Evolutionary conservation across 345 rosid genomes (phyloP).

Genomic region (Cardamine resedifolia): DNA sequence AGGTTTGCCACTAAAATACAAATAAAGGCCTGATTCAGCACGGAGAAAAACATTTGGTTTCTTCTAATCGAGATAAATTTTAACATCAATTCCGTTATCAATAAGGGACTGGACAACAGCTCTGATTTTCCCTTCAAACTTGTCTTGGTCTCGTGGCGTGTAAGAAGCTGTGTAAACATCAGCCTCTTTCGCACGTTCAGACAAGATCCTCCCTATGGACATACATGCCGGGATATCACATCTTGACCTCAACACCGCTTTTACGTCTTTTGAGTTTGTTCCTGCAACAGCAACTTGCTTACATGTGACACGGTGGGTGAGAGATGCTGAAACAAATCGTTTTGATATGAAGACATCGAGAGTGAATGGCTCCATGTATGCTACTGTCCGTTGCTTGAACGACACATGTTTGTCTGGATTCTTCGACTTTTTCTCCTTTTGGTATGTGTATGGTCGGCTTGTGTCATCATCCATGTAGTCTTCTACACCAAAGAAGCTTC

Average conservation of each 20-base stretch:
- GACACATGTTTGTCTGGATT: constrained; percentile 77
- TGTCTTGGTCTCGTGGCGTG: constrained; percentile 86
- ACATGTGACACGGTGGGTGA: constrained; percentile 86
- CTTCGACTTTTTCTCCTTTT: constrained; percentile 81
- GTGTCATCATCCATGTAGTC: constrained; percentile 87
- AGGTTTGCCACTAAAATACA: neutral
- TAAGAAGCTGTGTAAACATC: constrained; percentile 84
- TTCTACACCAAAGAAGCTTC: constrained; percentile 97
- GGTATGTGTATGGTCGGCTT: constrained; percentile 85
- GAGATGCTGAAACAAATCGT: constrained; percentile 86
- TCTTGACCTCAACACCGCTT: constrained; percentile 79
- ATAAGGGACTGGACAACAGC: constrained; percentile 91
- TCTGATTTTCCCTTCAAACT: constrained; percentile 93
- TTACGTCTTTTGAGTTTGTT: constrained; percentile 92
- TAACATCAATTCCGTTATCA: constrained; percentile 80
- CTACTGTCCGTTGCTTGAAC: constrained; percentile 77
- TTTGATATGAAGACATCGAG: constrained; percentile 87
- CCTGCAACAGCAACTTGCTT: constrained; percentile 97
- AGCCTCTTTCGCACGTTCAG: constrained; percentile 86
- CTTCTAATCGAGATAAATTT: constrained; percentile 63
- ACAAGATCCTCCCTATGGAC: constrained; percentile 69
- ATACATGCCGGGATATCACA: constrained; percentile 89
- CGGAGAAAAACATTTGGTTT: neutral
- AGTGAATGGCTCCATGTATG: constrained; percentile 90
- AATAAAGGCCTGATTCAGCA: neutral